Base-by-base conservation (phyloP, 805 yeast genomes). In the Metschnikowia baotianmanensis region DNA sequence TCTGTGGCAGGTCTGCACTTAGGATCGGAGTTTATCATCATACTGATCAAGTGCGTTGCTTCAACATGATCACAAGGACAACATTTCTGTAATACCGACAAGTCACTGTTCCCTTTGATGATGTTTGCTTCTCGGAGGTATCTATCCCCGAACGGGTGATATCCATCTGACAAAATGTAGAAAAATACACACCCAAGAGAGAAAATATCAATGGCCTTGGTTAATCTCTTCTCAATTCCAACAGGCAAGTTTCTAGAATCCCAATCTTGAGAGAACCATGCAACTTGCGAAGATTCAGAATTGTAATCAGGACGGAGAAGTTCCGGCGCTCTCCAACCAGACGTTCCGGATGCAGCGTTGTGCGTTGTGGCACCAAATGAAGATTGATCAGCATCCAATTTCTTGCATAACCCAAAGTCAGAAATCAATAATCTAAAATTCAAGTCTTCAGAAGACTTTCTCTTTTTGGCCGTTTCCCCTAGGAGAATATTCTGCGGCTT, bases 291-390 rank as follows among this genome's bases (percentile, higher is more conserved):
- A 1, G 72, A 63, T 42, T 68, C 72, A 9, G 54, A 42, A 36
- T 66, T 53, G 40, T 67, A 70, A 31, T 63, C 63, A 10, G 49
- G 50, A 18, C 76, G 59, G 26, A 87, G 63, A 24, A 87, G 61
- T 55, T 93, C 99, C 0, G 99, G 99, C 0, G 99, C 98, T 52
- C 97, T 76, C 99, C 99, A 93, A 3, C 99, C 99, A 3, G 93
- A 78, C 0, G 99, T 93, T 2, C 99, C 99, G 46, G 65, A 65
- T 0, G 97, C 96, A 15, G 95, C 95, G 54, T 88, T 82, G 24
- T 87, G 89, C 0, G 93, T 83, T 0, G 96, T 91, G 0, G 96
- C 96, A 47, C 91, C 76, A 61, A 91, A 91, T 1, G 96, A 86
- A 2, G 96, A 85, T 61, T 93, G 96, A 52, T 89, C 98, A 12